Percentiles rank a stretch among this genome's conserved stretches.
Conservation (phyloP, 192 early-diverging fungal genomes). For the Chytriomyces hyalinus region DNA sequence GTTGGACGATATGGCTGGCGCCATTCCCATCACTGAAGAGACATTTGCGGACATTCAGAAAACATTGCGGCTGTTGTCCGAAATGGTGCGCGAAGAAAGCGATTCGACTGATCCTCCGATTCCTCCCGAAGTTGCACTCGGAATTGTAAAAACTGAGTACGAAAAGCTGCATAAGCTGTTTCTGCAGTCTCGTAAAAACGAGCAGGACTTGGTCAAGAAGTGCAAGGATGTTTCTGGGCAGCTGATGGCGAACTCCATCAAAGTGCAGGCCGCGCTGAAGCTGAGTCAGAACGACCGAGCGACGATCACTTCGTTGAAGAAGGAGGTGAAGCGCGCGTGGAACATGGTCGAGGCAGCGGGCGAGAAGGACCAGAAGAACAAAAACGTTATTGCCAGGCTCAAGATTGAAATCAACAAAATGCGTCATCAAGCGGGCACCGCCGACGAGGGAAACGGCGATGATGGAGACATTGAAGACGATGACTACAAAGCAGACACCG, state of each 20-base stretch:
- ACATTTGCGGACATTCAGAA: constrained; percentile 40
- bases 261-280: constrained; percentile 59
- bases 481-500: background rate
- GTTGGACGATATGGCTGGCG: background rate
- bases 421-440: constrained; percentile 4
- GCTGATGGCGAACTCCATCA: constrained; percentile 49
- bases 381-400: constrained; percentile 51
- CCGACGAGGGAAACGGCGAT: constrained; percentile 1
- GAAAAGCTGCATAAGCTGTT: constrained; percentile 59
- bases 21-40: constrained; percentile 17
- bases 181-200: constrained; percentile 55
- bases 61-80: constrained; percentile 34
- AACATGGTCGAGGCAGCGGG: constrained; percentile 56
- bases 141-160: constrained; percentile 48
- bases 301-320: constrained; percentile 52
- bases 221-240: constrained; percentile 56
- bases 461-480: constrained; percentile 32
- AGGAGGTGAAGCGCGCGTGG: constrained; percentile 63
- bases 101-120: background rate
- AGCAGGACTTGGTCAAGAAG: constrained; percentile 51
- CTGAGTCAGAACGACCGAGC: constrained; percentile 53
- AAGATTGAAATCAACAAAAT: constrained; percentile 50
- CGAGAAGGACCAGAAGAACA: constrained; percentile 53
- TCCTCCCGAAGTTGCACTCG: background rate
- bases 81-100: background rate